Evolutionary conservation across 306 rosid species (phyloP).

Genomic region (Pyrus bretschneideri): DNA sequence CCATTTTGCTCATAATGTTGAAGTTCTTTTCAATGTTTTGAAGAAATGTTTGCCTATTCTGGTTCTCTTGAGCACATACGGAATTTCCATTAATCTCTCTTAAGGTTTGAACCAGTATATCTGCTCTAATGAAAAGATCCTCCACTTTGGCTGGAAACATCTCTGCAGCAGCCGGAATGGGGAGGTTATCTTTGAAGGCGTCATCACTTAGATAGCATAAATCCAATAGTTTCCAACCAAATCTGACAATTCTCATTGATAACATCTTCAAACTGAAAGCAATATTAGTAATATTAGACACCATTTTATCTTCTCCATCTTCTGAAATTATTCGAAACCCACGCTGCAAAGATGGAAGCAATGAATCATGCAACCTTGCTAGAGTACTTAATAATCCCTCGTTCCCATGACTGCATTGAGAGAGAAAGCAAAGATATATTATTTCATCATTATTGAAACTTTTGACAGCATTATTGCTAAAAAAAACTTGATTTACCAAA

Average conservation of each 20-base stretch:
- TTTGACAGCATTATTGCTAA: not conserved
- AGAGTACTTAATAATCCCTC: constrained; percentile 74
- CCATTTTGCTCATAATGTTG: constrained; percentile 43
- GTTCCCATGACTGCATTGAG: constrained; percentile 56
- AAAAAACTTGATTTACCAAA: not conserved
- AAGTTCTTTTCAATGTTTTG: constrained; percentile 62
- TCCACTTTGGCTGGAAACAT: constrained; percentile 94
- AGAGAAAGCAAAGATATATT: not conserved
- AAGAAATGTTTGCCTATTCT: constrained; percentile 64
- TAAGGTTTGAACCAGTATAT: constrained; percentile 76
- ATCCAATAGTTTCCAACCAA: constrained; percentile 77
- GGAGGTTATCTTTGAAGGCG: constrained; percentile 42
- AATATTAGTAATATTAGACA: constrained; percentile 36
- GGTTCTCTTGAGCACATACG: constrained; percentile 38
- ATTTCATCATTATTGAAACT: not conserved
- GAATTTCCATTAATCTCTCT: constrained; percentile 76
- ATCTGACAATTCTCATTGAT: constrained; percentile 60
- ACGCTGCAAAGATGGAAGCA: constrained; percentile 56
- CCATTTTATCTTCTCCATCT: constrained; percentile 45
- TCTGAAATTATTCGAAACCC: constrained; percentile 41
- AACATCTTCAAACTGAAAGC: constrained; percentile 66
- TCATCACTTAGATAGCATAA: constrained; percentile 77
- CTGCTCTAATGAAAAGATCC: constrained; percentile 81
- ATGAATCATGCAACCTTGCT: constrained; percentile 81
- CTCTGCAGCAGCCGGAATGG: constrained; percentile 58